Evolutionary conservation across 2,329 filamentous ascomycete species (phyloP).

Genomic region (Beauveria asiatica): DNA sequence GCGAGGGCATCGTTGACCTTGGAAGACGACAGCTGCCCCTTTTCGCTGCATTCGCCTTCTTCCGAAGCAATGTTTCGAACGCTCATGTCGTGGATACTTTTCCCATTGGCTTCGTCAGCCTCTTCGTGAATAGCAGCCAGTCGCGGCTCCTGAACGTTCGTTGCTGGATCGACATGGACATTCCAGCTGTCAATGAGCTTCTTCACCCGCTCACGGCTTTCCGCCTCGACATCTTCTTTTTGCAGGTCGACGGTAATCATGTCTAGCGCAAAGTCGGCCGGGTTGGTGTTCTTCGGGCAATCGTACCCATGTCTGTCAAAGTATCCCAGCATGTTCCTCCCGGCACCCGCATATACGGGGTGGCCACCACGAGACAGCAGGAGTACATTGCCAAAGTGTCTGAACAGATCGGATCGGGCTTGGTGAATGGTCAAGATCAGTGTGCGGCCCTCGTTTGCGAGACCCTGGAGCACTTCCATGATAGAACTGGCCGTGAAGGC

Average conservation of each 20-base stretch:
- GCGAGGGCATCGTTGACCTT: conserved; percentile 1
- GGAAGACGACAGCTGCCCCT: not conserved
- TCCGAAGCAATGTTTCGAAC: not conserved
- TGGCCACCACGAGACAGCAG: conserved; percentile 62
- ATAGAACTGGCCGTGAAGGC: conserved; percentile 72
- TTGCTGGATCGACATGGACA: conserved; percentile 1
- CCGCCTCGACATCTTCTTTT: conserved; percentile 50
- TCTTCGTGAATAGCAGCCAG: conserved; percentile 23
- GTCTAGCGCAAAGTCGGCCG: conserved; percentile 70
- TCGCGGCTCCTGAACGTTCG: conserved; percentile 12
- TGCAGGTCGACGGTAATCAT: conserved; percentile 70
- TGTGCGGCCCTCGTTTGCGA: conserved; percentile 66
- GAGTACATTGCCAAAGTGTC: conserved; percentile 61
- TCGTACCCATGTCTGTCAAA: conserved; percentile 51
- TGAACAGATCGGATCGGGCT: conserved; percentile 63
- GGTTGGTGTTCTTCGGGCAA: conserved; percentile 63
- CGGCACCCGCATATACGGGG: conserved; percentile 58
- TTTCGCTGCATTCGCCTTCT: conserved; percentile 2
- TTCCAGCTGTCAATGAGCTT: conserved; percentile 53
- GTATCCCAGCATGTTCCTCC: conserved; percentile 55
- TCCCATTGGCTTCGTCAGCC: conserved; percentile 18
- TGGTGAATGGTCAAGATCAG: conserved; percentile 73
- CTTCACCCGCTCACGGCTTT: conserved; percentile 54
- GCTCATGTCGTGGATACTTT: conserved; percentile 9
- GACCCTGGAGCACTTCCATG: conserved; percentile 60